Evolutionary conservation across 495 filamentous ascomycete species (phyloP), one percentile per base, ranked within the genome.

Genomic region (Penicillium turbatum): DNA sequence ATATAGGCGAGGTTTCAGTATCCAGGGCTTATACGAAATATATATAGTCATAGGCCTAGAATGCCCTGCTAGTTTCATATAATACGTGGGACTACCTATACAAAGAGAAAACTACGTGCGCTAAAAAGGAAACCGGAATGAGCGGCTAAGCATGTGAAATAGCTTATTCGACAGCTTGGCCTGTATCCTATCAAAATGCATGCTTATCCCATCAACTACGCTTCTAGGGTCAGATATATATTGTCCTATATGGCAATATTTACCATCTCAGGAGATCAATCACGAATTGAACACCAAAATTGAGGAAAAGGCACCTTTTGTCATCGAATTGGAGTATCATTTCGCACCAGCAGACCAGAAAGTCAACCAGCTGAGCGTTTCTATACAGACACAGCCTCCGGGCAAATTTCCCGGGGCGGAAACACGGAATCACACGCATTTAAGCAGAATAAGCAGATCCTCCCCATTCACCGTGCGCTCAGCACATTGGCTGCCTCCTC

Each of bases 401-500:
- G 59, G 37, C 30, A 29, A 60, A 44, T 42, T 38, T 48, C 45
- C 60, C 64, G 55, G 57, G 37, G 64, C 55, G 58, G 52, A 63
- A 63, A 63, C 59, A 61, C 55, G 63, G 62, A 54, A 67, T 59
- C 58, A 67, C 56, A 56, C 53, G 62, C 56, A 63, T 65, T 59
- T 37, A 57, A 61, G 63, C 69, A 65, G 50, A 59, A 61, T 42
- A 57, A 69, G 60, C 55, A 60, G 30, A 30, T 44, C 51, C 26
- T 32, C 34, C 26, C 30, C 32, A 27, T 66, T 61, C 62, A 57
- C 53, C 44, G 60, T 65, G 71, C 51, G 66, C 35, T 72, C 51
- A 88, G 62, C 38, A 86, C 76, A 61, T 76, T 72, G 60, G 87
- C 82, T 47, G 86, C 83, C 69, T 92, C 87, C 60, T 92, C 89